Percentiles rank a stretch among this genome's conserved stretches.
phyloP scores from a whole-genome alignment of 2,329 filamentous ascomycete genomes.

The Elsinoe perseae region DNA sequence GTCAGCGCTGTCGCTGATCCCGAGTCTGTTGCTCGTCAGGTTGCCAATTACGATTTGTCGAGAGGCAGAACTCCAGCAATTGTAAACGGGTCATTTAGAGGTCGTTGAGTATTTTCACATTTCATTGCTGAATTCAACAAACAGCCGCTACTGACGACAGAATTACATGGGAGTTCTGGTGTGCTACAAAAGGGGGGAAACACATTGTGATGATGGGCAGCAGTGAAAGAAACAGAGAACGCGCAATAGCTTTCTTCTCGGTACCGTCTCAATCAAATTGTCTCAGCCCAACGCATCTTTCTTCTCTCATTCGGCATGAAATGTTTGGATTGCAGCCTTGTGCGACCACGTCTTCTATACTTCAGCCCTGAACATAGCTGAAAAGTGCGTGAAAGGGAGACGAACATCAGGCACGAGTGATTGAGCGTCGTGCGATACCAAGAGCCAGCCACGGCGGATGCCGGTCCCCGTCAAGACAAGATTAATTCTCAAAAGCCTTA shows the following conservation, averaged over 20 bases:
- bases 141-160: neutral
- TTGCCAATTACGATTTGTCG: neutral
- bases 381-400: too few species aligned
- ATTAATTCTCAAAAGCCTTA: neutral
- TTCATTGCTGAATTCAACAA: neutral
- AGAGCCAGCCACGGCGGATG: neutral
- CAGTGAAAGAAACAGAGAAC: neutral
- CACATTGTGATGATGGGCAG: neutral
- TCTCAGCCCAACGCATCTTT: neutral
- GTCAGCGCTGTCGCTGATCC: neutral
- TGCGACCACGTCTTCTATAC: too few species aligned
- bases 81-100: neutral
- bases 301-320: neutral
- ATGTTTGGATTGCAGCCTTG: neutral
- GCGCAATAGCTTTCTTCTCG: neutral
- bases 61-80: constrained; percentile 1
- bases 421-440: too few species aligned
- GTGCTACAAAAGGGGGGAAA: neutral
- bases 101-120: neutral
- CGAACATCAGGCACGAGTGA: too few species aligned
- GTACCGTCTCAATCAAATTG: neutral
- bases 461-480: neutral
- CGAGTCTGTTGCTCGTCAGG: neutral
- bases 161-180: neutral
- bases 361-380: too few species aligned